phyloP scores from a whole-genome alignment of 2,329 filamentous ascomycete genomes.

The Fusarium nelsonii region DNA sequence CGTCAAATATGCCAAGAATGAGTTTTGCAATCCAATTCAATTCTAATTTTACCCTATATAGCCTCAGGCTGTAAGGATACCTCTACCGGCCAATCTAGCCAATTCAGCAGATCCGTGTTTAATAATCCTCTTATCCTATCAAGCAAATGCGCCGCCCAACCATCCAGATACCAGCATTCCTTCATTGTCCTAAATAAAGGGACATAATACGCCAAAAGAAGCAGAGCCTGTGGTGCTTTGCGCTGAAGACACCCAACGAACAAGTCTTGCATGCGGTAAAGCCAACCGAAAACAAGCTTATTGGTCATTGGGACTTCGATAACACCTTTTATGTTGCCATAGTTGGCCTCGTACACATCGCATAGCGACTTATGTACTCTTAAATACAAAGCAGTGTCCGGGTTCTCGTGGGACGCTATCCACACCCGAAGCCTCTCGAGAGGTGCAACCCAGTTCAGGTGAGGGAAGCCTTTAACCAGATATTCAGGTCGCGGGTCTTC shows the following conservation, averaged over 20 bases:
- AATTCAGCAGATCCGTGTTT: conserved; percentile 31
- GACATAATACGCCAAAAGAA: conserved; percentile 47
- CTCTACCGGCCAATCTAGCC: conserved; percentile 46
- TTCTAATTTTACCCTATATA: conserved; percentile 20
- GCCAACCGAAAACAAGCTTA: conserved; percentile 47
- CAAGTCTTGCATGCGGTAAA: conserved; percentile 48
- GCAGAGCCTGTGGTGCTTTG: conserved; percentile 46
- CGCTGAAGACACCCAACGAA: conserved; percentile 46
- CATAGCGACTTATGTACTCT: conserved; percentile 40
- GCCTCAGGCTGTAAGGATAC: conserved; percentile 25
- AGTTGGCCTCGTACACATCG: conserved; percentile 48
- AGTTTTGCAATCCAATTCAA: neutral
- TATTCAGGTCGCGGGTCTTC: conserved; percentile 43
- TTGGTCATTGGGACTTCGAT: conserved; percentile 37
- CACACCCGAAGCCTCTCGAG: conserved; percentile 41
- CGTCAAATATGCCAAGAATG: neutral
- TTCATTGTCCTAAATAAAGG: conserved; percentile 42
- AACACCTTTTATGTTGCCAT: conserved; percentile 35
- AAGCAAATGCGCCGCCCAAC: conserved; percentile 44
- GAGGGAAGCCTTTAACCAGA: conserved; percentile 38
- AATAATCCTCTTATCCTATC: conserved; percentile 42
- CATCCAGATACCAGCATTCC: conserved; percentile 42
- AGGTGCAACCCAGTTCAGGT: conserved; percentile 42
- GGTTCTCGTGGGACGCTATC: conserved; percentile 43
- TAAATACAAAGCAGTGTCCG: conserved; percentile 46